Evolutionary conservation across 2,329 filamentous ascomycete species (phyloP), one percentile per base, ranked within the genome.

Genomic region (Microcera coccophila): DNA sequence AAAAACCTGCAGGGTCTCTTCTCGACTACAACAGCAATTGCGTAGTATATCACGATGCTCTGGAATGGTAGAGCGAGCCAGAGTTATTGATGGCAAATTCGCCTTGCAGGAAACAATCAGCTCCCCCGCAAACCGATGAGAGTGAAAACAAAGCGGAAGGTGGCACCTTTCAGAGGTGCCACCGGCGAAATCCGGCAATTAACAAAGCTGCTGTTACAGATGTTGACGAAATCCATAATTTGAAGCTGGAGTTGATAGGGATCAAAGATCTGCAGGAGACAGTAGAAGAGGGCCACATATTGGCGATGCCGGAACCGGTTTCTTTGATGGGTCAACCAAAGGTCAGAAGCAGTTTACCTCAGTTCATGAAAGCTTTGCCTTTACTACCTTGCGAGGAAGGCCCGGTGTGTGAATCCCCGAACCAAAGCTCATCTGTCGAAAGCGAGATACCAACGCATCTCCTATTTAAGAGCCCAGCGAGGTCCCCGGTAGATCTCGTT

Each of bases 361-460:
- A 69, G 31, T 59, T 78, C 12, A 77, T 77, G 73, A 78, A 78
- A 53, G 68, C 70, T 17, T 51, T 78, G 32, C 75, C 75, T 12
- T 63, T 70, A 12, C 50, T 76, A 7, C 73, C 74, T 3, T 57
- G 57, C 4, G 60, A 63, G 24, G 44, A 44, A 10, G 34, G 42
- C 10, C 7, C 35, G 14, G 34, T 24, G 5, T 26, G 11, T 7
- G 45, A 49, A 42, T 33, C 28, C 33, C 36, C 14, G 15, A 28
- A 16, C 32, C 36, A 17, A 22, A 29, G 35, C 18, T 24, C 44
- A 1, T 42, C 39, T 10, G 41, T 33, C 4, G 42, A 50, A 20
- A 17, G 26, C 4, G 41, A 49, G 29, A 19, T 41, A 28, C 40
- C 50, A 11, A 42, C 47, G 18, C 15, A 42, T 24, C n/a, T 48